Evolutionary conservation across 1,284 basidiomycete genomes (phyloP), one percentile per base, ranked within the genome.

Genomic region (Cutaneotrichosporon sp.): DNA sequence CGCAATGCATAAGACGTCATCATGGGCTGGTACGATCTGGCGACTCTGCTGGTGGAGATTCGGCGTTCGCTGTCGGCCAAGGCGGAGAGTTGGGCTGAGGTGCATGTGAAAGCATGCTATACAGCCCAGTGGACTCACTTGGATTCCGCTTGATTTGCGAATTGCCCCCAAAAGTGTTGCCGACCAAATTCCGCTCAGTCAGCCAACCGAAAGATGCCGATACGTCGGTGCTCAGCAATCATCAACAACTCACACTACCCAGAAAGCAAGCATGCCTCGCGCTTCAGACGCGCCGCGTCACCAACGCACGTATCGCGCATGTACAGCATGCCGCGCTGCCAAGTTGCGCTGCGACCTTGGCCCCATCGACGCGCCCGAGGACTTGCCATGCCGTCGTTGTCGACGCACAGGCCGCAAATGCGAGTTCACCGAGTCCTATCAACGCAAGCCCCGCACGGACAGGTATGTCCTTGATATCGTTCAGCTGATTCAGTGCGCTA

Each of bases 341-440:
- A 64, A 64, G 49, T 55, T 64, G 4, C 58, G 63, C 4, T 64
- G 63, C 40, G 63, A 64, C 49, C 63, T 64, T 9, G 63, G 63
- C 11, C 60, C 55, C 31, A 55, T 64, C 5, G 63, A 64, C 31
- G 59, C 46, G 5, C 63, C 63, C 0, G 40, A 31, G 36, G 58
- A 50, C 14, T 58, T 55, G 0, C 63, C 66, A n/a, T 70, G 69
- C 58, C 52, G 61, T 3, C 61, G 69, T 2, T 70, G 69, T 36
- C 52, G 62, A 4, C 51, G 69, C 14, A 69, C 69, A 4, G 69
- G 69, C 7, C 56, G 69, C 13, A 32, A 58, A 11, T 70, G 69
- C 56, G 53, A 59, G 30, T 68, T 70, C 42, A 53, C 56, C 30
- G 60, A 59, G 36, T 59, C 58, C 14, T 63, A 63, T 26, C 62